phyloP scores from a whole-genome alignment of 352 stramenopile genomes.

The Phytophthora litchii region DNA sequence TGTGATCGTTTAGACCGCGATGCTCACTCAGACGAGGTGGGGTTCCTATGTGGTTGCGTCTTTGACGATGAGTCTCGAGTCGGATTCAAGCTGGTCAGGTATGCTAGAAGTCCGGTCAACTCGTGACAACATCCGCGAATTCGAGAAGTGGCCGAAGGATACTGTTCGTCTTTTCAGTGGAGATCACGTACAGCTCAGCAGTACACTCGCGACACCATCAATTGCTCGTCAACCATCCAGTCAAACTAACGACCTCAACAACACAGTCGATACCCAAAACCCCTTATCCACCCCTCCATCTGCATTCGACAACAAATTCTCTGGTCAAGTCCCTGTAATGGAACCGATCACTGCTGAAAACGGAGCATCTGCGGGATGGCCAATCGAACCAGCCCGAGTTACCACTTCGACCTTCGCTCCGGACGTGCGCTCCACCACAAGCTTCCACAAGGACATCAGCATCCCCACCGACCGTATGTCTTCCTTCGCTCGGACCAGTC shows the following conservation, averaged over 20 bases:
- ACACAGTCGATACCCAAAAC: not conserved
- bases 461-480: slow-evolving; percentile 11
- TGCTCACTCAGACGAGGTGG: slow-evolving; percentile 73
- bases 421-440: slow-evolving; percentile 26
- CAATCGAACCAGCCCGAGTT: not conserved
- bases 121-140: slow-evolving; percentile 43
- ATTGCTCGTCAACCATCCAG: not conserved
- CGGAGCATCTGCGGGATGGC: not conserved
- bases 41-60: slow-evolving; percentile 54
- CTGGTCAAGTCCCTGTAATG: slow-evolving; percentile 1
- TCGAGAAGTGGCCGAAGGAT: slow-evolving; percentile 48
- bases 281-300: not conserved
- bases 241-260: not conserved
- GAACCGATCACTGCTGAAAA: slow-evolving; percentile 3
- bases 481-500: slow-evolving; percentile 16
- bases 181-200: slow-evolving; percentile 28
- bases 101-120: slow-evolving; percentile 63
- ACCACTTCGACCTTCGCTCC: slow-evolving; percentile 6
- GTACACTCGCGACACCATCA: not conserved
- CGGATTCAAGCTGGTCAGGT: slow-evolving; percentile 36
- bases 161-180: slow-evolving; percentile 47
- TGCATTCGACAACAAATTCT: not conserved
- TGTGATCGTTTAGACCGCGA: slow-evolving; percentile 44
- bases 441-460: slow-evolving; percentile 28
- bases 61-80: slow-evolving; percentile 44